Base-by-base conservation (phyloP, 257 asterid species). In the Nicotiana noctiflora region DNA sequence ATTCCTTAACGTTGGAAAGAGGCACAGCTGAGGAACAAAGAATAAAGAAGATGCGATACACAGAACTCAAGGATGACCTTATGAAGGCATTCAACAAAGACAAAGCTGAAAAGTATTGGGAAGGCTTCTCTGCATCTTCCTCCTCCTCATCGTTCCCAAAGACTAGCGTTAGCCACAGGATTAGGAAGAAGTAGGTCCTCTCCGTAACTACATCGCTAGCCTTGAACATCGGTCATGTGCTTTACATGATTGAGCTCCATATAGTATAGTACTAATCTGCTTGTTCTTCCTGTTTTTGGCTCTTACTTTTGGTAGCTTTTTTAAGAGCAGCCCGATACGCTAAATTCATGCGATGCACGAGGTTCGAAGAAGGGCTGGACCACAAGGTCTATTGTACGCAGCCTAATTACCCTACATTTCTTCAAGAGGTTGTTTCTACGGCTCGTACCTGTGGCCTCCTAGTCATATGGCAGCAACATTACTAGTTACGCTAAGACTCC, bases 61-160 rank as follows among this genome's bases (percentile, higher is more conserved):
- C 87, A 83, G 97, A 95, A 67, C 92, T 95, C n/a, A 95, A 91
- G 84, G 89, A 84, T 3, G 98, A 95, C 8, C 85, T 95, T 70
- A 85, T 84, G 92, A 89, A 88, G 83, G 98, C 98, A 11, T 92
- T 93, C 12, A 75, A 81, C 87, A 94, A 90, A 83, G 98, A 94
- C 86, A 86, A 83, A 32, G 97, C 97, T 21, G 91, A 92, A 79
- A 85, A 84, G 14, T 84, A 84, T 6, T 80, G 84, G 89, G 61
- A 83, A 12, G 83, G 85, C 63, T 53, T 88, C 8, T 21, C 93
- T 0, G 21, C 77, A 19, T 62, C 95, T 55, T 88, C 97, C 7
- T 85, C 97, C 31, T 65, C 88, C 53, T 88, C 95, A 9, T 83
- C 88, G 83, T 87, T 93, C 25, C 88, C 88, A 3, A 92, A 84